Evolutionary conservation across 306 rosid genomes (phyloP).

Genomic region (Crataegus laevigata): DNA sequence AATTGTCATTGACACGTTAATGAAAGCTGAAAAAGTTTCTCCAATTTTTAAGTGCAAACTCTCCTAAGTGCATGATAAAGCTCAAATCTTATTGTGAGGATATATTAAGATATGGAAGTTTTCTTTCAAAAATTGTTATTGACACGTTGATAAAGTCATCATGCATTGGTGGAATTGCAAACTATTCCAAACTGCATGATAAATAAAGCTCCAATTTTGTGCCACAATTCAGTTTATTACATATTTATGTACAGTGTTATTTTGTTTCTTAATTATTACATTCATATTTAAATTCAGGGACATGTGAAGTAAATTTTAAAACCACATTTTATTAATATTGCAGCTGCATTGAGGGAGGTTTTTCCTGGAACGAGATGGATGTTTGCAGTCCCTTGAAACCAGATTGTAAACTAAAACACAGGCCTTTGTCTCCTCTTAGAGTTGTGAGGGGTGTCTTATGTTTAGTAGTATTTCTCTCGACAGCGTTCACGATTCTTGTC

Average conservation of each 20-base stretch:
- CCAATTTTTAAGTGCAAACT: no score
- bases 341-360: slow-evolving; percentile 38
- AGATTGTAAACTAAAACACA: slow-evolving; percentile 45
- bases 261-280: background rate
- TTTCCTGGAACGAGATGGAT: slow-evolving; percentile 58
- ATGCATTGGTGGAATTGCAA: background rate
- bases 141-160: background rate
- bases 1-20: background rate
- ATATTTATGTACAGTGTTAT: background rate
- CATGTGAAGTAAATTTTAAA: background rate
- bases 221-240: no score
- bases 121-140: no score
- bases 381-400: slow-evolving; percentile 31
- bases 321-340: slow-evolving; percentile 13
- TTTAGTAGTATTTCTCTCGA: slow-evolving; percentile 69
- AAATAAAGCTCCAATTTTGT: no score
- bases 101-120: background rate
- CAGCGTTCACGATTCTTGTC: slow-evolving; percentile 68
- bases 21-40: no score
- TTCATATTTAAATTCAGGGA: background rate
- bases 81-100: no score
- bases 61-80: no score
- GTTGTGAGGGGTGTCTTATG: slow-evolving; percentile 67
- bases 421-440: slow-evolving; percentile 57
- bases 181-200: background rate